These are phyloP conservation scores for Poronia punctata DNA, from an alignment of 495 filamentous ascomycete species.

Conservation along the genomic window DNA sequence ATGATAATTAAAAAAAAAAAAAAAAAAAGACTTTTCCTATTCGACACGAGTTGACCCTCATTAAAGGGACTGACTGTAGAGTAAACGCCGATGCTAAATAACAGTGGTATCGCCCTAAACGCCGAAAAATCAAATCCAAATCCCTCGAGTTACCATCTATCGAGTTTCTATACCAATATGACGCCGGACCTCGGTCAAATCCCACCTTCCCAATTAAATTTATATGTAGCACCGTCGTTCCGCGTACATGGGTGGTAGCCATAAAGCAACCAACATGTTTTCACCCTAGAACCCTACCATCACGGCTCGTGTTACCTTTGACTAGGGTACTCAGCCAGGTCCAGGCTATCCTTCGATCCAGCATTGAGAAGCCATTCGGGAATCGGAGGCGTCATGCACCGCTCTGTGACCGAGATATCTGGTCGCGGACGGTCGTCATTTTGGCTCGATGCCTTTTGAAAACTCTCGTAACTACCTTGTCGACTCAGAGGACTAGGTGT, in stretches of 20 bases:
- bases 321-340: conserved; percentile 30
- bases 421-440: conserved; percentile 17
- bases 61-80: no score
- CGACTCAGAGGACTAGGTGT: conserved; percentile 47
- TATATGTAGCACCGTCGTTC: no score
- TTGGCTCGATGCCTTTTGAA: conserved; percentile 24
- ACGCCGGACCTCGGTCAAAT: conserved; percentile 2
- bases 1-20: no score
- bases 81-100: conserved; percentile 27
- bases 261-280: no score
- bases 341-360: conserved; percentile 38
- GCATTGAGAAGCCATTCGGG: conserved; percentile 51
- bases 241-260: no score
- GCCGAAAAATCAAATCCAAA: conserved; percentile 8
- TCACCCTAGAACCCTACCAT: no score
- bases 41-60: no score
- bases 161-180: conserved; percentile 5
- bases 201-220: no score
- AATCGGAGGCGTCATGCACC: conserved; percentile 51
- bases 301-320: conserved; percentile 7
- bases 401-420: conserved; percentile 18
- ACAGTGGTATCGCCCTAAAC: conserved; percentile 24
- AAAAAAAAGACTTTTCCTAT: no score
- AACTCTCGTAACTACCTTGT: conserved; percentile 43
- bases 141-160: conserved; percentile 5